Evolutionary conservation across 495 filamentous ascomycete species (phyloP), one percentile per base, ranked within the genome.

Genomic region (Astrocystis sublimbata): DNA sequence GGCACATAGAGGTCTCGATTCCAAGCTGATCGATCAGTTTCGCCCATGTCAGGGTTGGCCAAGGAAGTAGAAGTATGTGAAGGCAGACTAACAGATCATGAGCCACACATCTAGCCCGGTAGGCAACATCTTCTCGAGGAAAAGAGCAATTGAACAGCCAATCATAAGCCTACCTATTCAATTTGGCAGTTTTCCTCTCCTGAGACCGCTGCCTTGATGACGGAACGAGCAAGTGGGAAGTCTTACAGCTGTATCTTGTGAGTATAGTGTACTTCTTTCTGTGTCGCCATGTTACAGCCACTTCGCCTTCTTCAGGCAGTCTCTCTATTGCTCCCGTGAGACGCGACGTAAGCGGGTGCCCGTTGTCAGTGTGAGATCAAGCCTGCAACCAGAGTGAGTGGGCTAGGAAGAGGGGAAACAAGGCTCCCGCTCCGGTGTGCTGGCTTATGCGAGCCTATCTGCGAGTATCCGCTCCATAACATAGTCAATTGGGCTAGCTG

Each of bases 261-360:
- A 45, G 49, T 52, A 26, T 57, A 57, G 54, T 45, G 40, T 56
- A 31, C 24, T 45, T 3, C 12, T 26, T 31, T 23, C 17, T 17
- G n/a, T 1, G 36, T 4, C 54, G 43, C 33, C 26, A 40, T 17
- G 21, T 40, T 41, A 38, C 38, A 43, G 35, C 17, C 17, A 17
- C 7, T 43, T n/a, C 40, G 54, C 54, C 54, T 57, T 10, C 9
- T 35, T 45, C 1, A 54, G 51, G 51, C 51, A 40, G 15, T 33
- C 38, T 26, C 19, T 21, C 33, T 21, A 33, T 40, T 26, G 7
- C 9, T 7, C n/a, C 9, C 5, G 31, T 35, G 21, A 17, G 17
- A 24, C 9, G 10, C 15, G 26, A n/a, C 1, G 26, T 43, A 40
- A 30, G 36, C 38, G 30, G 3, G 19, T 15, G 9, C 21, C 23